phyloP scores from a whole-genome alignment of 805 yeast genomes.

The Gaillardinia entomophila region DNA sequence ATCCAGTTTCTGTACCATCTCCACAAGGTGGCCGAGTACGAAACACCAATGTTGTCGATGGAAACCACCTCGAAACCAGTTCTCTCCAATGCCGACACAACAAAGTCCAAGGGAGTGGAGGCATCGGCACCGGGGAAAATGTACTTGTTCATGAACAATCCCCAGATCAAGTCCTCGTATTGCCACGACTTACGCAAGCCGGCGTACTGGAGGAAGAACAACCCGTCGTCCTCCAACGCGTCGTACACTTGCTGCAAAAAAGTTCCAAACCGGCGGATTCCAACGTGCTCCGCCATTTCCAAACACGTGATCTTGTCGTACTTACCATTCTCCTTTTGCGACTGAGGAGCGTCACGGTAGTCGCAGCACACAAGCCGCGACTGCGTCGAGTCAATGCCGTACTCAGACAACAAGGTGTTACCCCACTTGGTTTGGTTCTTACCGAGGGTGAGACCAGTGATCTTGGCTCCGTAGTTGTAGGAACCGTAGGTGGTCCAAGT shows the following conservation, averaged over 20 bases:
- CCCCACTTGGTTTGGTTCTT: constrained; percentile 91
- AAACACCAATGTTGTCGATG: constrained; percentile 86
- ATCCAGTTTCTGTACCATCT: constrained; percentile 95
- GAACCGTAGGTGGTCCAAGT: constrained; percentile 83
- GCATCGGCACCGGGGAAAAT: constrained; percentile 98
- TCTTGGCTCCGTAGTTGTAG: constrained; percentile 73
- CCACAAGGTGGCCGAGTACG: constrained; percentile 87
- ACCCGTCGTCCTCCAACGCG: constrained; percentile 87
- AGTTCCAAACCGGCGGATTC: constrained; percentile 72
- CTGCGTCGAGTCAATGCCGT: constrained; percentile 65
- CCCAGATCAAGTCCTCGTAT: constrained; percentile 92
- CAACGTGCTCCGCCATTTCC: constrained; percentile 97
- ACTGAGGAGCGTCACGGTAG: constrained; percentile 86
- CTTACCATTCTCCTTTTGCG: constrained; percentile 34
- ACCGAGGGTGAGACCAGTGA: constrained; percentile 87
- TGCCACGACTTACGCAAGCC: constrained; percentile 92
- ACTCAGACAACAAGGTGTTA: constrained; percentile 58
- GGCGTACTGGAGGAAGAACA: constrained; percentile 82
- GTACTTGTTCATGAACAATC: constrained; percentile 92
- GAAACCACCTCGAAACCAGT: constrained; percentile 82
- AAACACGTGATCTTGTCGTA: constrained; percentile 86
- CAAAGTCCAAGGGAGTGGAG: constrained; percentile 86
- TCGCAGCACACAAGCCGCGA: constrained; percentile 75
- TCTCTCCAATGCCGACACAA: constrained; percentile 67
- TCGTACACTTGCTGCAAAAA: constrained; percentile 78